Evolutionary conservation across 495 filamentous ascomycete species (phyloP).

Genomic region (Aspergillus avenaceus): DNA sequence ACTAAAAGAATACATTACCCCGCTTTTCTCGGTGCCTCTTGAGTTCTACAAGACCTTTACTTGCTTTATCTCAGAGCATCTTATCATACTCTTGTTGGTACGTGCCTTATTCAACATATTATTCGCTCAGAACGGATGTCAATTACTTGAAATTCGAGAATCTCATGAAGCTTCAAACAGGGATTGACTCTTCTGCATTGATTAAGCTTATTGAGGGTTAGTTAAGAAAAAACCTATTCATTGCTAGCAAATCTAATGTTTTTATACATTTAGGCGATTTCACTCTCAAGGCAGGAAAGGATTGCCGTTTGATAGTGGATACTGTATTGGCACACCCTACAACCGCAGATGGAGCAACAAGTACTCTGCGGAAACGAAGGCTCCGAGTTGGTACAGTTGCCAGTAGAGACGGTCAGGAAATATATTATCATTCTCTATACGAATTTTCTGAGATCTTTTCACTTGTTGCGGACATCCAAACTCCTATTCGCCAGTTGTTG

Average conservation of each 20-base stretch:
- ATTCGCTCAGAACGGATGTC: background rate
- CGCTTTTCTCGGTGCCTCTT: background rate
- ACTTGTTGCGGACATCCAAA: background rate
- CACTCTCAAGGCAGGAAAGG: background rate
- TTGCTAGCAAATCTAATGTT: background rate
- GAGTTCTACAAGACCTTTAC: background rate
- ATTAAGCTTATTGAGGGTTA: background rate
- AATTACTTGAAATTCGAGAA: background rate
- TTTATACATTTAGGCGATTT: background rate
- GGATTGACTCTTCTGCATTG: background rate
- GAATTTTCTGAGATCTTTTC: background rate
- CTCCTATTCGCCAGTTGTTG: background rate
- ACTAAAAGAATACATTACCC: background rate
- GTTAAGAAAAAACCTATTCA: background rate
- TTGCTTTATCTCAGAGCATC: background rate
- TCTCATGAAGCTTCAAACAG: background rate
- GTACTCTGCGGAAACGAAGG: background rate
- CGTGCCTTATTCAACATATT: background rate
- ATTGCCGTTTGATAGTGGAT: background rate
- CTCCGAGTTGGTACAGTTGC: background rate
- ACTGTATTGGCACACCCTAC: background rate
- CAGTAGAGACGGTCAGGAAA: background rate
- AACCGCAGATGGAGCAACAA: background rate
- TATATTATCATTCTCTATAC: background rate
- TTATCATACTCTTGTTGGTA: background rate